Evolutionary conservation across 495 filamentous ascomycete species (phyloP).

Genomic region (Aspergillus egyptiacus): DNA sequence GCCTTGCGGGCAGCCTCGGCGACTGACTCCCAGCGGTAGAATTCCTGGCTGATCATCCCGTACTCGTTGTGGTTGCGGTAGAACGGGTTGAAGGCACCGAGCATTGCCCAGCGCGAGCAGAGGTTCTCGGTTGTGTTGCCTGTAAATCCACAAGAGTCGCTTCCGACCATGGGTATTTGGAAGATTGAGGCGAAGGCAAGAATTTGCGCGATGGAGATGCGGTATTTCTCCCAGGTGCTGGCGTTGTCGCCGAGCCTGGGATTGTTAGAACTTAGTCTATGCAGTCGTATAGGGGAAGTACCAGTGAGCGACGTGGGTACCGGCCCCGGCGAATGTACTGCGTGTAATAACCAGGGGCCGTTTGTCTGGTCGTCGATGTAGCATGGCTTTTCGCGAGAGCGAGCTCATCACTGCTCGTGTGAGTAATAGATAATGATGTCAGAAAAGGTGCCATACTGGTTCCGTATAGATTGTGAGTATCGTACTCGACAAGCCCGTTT

Average conservation of each 20-base stretch:
- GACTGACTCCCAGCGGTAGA: conserved; percentile 66
- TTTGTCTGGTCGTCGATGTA: conserved; percentile 54
- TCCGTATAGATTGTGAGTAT: conserved; percentile 81
- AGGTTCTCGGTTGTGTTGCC: conserved; percentile 68
- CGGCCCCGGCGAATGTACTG: conserved; percentile 76
- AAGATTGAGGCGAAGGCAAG: conserved; percentile 73
- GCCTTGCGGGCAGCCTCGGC: conserved; percentile 60
- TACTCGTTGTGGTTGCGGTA: conserved; percentile 70
- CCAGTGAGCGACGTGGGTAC: conserved; percentile 76
- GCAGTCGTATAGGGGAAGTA: conserved; percentile 7
- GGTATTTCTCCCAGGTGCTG: conserved; percentile 67
- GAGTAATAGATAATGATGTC: not conserved
- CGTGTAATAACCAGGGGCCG: conserved; percentile 79
- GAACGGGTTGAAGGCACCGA: conserved; percentile 77
- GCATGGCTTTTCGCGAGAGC: conserved; percentile 62
- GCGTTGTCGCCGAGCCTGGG: conserved; percentile 69
- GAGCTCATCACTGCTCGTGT: conserved; percentile 61
- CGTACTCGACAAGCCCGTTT: conserved; percentile 65
- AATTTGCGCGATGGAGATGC: conserved; percentile 61
- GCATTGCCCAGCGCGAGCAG: conserved; percentile 74
- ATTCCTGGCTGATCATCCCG: conserved; percentile 58
- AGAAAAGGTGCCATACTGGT: conserved; percentile 42
- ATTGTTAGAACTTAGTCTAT: not conserved
- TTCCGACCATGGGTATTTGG: conserved; percentile 80
- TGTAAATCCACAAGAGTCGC: conserved; percentile 74